phyloP scores from a whole-genome alignment of 139 green algal species.

The Chlamydomonas eustigma region DNA sequence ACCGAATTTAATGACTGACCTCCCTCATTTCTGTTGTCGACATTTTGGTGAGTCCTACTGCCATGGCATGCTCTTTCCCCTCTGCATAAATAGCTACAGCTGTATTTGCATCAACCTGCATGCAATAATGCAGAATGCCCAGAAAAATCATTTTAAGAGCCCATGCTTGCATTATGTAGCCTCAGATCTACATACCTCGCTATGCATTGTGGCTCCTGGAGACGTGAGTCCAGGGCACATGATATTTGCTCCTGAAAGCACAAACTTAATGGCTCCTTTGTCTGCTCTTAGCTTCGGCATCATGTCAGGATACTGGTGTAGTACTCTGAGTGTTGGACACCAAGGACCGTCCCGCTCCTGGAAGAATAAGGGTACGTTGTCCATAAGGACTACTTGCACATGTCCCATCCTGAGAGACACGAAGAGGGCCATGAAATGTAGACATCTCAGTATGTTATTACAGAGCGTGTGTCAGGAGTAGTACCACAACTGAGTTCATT shows the following conservation, averaged over 20 bases:
- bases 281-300: constrained; percentile 86
- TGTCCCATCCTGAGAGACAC: constrained; percentile 9
- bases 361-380: constrained; percentile 88
- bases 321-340: constrained; percentile 87
- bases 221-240: constrained; percentile 98
- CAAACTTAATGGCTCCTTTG: constrained; percentile 97
- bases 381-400: constrained; percentile 69
- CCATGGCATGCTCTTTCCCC: constrained; percentile 89
- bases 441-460: background rate
- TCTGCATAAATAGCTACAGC: constrained; percentile 86
- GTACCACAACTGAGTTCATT: too few relatives aligned
- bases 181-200: constrained; percentile 58
- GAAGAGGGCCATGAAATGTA: background rate
- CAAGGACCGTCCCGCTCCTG: constrained; percentile 85
- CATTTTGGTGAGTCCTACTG: constrained; percentile 89
- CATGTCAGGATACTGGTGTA: constrained; percentile 75
- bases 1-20: too few relatives aligned
- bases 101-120: constrained; percentile 48
- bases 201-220: constrained; percentile 88
- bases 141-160: too few relatives aligned
- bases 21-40: constrained; percentile 72
- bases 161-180: too few relatives aligned
- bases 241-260: constrained; percentile 96
- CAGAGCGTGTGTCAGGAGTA: background rate
- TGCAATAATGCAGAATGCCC: background rate